These are phyloP conservation scores for Amylocarpus encephaloides DNA, from an alignment of 2,329 filamentous ascomycete species.

Conservation along the genomic window DNA sequence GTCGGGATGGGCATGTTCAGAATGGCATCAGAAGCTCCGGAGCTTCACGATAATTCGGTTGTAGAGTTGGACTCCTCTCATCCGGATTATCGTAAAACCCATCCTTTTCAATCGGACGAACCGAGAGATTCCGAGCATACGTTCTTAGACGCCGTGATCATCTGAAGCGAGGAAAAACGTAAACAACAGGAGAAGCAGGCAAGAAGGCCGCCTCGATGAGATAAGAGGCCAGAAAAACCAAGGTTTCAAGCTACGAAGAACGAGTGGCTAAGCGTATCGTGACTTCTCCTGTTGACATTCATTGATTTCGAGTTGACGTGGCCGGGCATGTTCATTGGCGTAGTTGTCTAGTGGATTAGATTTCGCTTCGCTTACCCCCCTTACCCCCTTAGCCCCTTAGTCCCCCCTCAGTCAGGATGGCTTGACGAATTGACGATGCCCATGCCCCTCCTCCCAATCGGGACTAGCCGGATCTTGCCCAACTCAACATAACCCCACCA, in stretches of 20 bases:
- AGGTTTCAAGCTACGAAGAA: background rate
- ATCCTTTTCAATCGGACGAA: background rate
- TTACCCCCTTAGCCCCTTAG: too few species aligned
- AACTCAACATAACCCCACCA: conserved; percentile 16
- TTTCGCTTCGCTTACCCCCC: too few species aligned
- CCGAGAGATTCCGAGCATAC: too few species aligned
- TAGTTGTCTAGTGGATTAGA: too few species aligned
- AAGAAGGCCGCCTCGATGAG: background rate
- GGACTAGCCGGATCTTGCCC: background rate
- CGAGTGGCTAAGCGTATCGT: background rate
- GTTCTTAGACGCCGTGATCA: conserved; percentile 12
- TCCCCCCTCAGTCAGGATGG: too few species aligned
- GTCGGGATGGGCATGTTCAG: background rate
- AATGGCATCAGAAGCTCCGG: conserved; percentile 31
- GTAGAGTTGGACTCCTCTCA: background rate
- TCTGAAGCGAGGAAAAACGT: conserved; percentile 14
- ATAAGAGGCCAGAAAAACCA: background rate
- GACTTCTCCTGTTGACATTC: too few species aligned
- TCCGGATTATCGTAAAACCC: conserved; percentile 16
- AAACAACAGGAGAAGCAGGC: background rate
- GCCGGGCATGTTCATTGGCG: too few species aligned
- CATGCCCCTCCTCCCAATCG: too few species aligned
- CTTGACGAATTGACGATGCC: too few species aligned
- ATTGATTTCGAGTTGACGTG: too few species aligned
- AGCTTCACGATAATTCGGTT: conserved; percentile 15